Base-by-base conservation (phyloP, 805 yeast genomes). In the Candida bentonensis region DNA sequence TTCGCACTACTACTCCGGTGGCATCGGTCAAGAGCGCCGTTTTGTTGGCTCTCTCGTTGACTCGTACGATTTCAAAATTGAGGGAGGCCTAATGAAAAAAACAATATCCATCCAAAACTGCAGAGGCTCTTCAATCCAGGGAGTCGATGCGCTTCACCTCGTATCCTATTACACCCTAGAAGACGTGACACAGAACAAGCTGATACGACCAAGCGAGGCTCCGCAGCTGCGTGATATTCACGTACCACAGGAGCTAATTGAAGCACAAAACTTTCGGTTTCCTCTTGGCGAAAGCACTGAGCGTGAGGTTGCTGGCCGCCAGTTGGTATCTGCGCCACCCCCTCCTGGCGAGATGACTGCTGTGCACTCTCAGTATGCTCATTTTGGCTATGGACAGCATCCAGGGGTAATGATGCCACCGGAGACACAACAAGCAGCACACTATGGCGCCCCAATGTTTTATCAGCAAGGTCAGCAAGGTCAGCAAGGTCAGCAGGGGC, bases 41-140 rank as follows among this genome's bases (percentile, higher is more conserved):
- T 46, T 76, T 3, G 76, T 73, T 21, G 81, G 81, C 15, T 75
- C 80, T 0, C 61, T 75, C 39, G 74, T 73, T 21, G 73, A 74
- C 27, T 70, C 79, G 0, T 78, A 76, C 53, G 78, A 78, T 11
- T 80, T 78, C 56, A 79, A 78, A 54, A 7, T 30, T 5, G 78
- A 74, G 41, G 69, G 70, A 40, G 95, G 95, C 0, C 67, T 88
- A 40, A 76, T 86, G 47, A 88, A 88, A 60, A 86, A 87, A 60
- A 84, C 96, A 0, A 67, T 85, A 22, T 71, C 77, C n/a, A 61
- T 81, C 15, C 60, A 62, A 21, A 47, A 41, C 39, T n/a, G n/a
- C n/a, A 30, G 17, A 15, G 17, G 17, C 7, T 13, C 36, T 11
- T 17, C 36, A 15, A 30, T 4, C 7, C 5, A 5, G 7, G 17